Evolutionary conservation across 305 asterid genomes (phyloP), one percentile per base, ranked within the genome.

Genomic region (Fraxinus angustifolia): DNA sequence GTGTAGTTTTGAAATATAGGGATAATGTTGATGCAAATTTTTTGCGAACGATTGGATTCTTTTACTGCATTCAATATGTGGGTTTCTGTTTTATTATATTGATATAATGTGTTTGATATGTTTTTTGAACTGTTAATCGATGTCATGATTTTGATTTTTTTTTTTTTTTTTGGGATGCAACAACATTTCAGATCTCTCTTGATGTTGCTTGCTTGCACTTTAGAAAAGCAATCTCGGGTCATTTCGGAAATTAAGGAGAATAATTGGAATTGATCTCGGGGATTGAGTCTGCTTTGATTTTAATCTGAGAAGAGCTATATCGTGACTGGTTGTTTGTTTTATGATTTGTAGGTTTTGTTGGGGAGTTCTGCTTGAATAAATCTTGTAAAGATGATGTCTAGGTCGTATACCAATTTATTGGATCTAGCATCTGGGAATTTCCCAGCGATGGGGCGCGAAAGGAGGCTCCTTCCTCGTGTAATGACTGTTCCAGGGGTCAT

Each of bases 391-490:
- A 88, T 88, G 91, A 84, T 88, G 86, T 88, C 91, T 82, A 86
- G 82, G 81, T 88, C 91, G 19, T 88, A 88, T 73, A 88, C 91
- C 62, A 88, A 88, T 81, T 84, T 88, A 58, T 62, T 88, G 75
- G 91, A 88, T 84, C 91, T 88, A 68, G 91, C 89, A 42, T 82
- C 89, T 42, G 91, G 91, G 81, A 88, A 88, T 86, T 88, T 88
- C 73, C 91, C 91, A 1, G 91, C 10, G 36, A 88, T 88, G 89
- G 88, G 88, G 16, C 82, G 81, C 0, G 91, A 88, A 81, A 84
- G 82, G 82, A 82, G 48, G 84, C 87, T 89, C 36, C 88, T 86
- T 34, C 86, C 87, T 5, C 83, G 91, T 72, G 91, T 88, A 81
- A 86, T 88, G 91, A 88, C 91, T 58, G 91, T 88, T 38, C 88